These are phyloP conservation scores for Colletotrichum godetiae DNA, from an alignment of 2,329 filamentous ascomycete species.

Conservation along the genomic window DNA sequence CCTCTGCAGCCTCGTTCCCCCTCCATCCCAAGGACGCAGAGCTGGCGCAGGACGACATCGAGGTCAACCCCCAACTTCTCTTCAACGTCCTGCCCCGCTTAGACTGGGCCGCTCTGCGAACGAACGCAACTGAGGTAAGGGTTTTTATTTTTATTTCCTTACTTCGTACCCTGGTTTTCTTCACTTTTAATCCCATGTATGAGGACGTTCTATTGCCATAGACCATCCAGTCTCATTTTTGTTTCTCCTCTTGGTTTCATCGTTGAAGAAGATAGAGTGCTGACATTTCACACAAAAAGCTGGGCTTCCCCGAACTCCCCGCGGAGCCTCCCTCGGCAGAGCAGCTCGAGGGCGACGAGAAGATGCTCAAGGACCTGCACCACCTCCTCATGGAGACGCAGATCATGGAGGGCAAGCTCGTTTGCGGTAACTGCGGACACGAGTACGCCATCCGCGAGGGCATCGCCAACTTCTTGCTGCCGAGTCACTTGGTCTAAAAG, in stretches of 20 bases:
- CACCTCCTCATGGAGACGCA: constrained; percentile 88
- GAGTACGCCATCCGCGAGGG: constrained; percentile 96
- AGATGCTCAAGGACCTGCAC: constrained; percentile 82
- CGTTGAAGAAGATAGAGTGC: not conserved
- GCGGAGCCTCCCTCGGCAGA: constrained; percentile 71
- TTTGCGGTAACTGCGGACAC: constrained; percentile 91
- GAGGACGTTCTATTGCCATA: not conserved
- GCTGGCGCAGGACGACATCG: constrained; percentile 85
- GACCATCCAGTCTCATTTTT: not conserved
- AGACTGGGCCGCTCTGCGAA: constrained; percentile 86
- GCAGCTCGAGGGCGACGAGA: constrained; percentile 73
- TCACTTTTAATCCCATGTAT: not conserved
- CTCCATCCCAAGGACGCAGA: constrained; percentile 93
- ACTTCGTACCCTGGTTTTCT: not conserved
- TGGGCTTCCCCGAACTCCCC: constrained; percentile 82
- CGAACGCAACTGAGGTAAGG: constrained; percentile 80
- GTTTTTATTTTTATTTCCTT: constrained; percentile 17
- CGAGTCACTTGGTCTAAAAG: constrained; percentile 83
- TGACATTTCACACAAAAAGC: constrained; percentile 56
- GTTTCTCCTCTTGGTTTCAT: not conserved
- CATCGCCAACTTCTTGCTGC: constrained; percentile 94
- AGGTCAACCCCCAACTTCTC: constrained; percentile 84
- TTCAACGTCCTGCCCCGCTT: constrained; percentile 87
- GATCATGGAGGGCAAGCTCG: constrained; percentile 87
- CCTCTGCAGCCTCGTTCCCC: constrained; percentile 82